Evolutionary conservation across 2,329 filamentous ascomycete species (phyloP), one percentile per base, ranked within the genome.

Genomic region (Claviceps sp.): DNA sequence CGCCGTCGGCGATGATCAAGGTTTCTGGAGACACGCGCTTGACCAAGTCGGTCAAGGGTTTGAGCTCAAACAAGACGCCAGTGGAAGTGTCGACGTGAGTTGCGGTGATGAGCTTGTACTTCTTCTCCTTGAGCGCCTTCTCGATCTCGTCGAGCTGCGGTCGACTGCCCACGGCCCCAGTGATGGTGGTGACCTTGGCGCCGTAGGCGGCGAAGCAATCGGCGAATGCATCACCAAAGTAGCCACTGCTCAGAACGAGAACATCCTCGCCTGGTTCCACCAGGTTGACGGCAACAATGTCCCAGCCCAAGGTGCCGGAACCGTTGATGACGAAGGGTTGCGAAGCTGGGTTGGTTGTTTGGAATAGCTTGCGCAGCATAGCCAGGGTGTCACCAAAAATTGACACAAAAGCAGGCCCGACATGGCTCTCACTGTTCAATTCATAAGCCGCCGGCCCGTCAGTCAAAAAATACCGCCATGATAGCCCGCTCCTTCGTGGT

Each of bases 71-170:
- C 48, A 98, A 74, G 26, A 98, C 93, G 59, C 93, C 93, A 40
- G 93, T 98, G 4, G 90, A 96, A 24, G 93, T 98, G 66, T 98
- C 93, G 56, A 96, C 91, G 67, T 98, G 93, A 11, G 93, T 98
- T 58, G 97, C 85, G 43, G 91, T 97, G 62, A 98, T 71, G 56
- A 91, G 68, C 78, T 97, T 97, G 78, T 95, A 97, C 63, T 87
- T 82, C 76, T 93, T 95, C 74, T 88, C 81, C 68, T 84, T 85
- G 58, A 98, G 75, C 3, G 90, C 89, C 70, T 85, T 80, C 72
- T 97, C 91, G 55, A 98, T 83, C 67, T 95, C 87, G 50, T 84
- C 78, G 40, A 95, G 79, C 64, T 94, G 86, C 46, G 91, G 91
- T 51, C 89, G 82, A 59, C 87, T 84, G 56, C 93, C 93, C 64